Evolutionary conservation across 371 early-diverging fungal genomes (phyloP).

Genomic region (Fennellomyces sp.): DNA sequence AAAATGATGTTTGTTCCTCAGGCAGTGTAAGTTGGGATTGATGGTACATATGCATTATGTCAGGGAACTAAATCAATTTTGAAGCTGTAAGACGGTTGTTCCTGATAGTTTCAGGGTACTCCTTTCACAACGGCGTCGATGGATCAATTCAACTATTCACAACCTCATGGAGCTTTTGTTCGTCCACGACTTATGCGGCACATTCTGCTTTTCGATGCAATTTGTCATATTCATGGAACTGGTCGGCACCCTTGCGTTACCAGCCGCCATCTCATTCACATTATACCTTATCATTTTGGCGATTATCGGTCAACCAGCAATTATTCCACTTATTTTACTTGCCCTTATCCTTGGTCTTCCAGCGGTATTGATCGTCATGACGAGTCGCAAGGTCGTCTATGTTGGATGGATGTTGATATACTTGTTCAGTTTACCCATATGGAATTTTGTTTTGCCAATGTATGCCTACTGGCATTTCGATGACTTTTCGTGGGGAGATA

Average conservation of each 20-base stretch:
- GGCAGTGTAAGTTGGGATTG: conserved; percentile 51
- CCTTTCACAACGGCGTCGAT: conserved; percentile 96
- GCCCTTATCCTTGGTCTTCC: conserved; percentile 91
- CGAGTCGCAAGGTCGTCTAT: conserved; percentile 89
- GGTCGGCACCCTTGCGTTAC: conserved; percentile 96
- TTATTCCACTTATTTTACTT: conserved; percentile 80
- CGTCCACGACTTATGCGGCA: conserved; percentile 97
- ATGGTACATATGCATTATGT: not conserved
- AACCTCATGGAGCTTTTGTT: conserved; percentile 96
- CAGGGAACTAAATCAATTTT: not conserved
- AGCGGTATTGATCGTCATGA: conserved; percentile 91
- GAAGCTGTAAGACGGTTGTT: conserved; percentile 94
- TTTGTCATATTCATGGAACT: conserved; percentile 98
- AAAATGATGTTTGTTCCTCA: conserved; percentile 98
- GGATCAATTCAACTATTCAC: conserved; percentile 99
- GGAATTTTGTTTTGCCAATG: conserved; percentile 96
- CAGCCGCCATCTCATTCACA: conserved; percentile 95
- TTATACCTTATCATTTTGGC: conserved; percentile 77
- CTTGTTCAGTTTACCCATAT: conserved; percentile 93
- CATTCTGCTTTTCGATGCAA: conserved; percentile 99
- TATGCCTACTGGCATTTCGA: conserved; percentile 99
- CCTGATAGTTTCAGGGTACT: conserved; percentile 95
- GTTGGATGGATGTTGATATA: conserved; percentile 96
- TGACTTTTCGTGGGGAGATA: conserved; percentile 99
- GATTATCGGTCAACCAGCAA: conserved; percentile 55